These are phyloP conservation scores for Saksenaea vasiformis DNA, from an alignment of 371 early-diverging fungal genomes.

Conservation along the genomic window DNA sequence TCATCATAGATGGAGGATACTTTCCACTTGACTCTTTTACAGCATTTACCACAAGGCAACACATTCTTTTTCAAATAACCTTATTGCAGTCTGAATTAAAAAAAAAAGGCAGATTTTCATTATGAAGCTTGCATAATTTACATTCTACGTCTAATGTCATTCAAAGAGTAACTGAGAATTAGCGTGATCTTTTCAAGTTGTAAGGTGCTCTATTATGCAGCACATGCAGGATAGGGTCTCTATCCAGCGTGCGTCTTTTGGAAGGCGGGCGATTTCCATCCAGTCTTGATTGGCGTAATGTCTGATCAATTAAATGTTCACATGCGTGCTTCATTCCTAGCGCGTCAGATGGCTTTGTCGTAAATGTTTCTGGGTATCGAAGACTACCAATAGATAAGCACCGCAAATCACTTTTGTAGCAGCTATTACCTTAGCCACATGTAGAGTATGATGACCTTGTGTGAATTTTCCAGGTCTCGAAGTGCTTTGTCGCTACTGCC, in stretches of 20 bases:
- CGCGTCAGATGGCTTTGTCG: slow-evolving; percentile 31
- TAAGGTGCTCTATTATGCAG: not conserved
- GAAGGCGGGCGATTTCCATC: not conserved
- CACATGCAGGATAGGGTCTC: not conserved
- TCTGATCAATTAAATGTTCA: slow-evolving; percentile 52
- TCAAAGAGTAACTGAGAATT: not conserved
- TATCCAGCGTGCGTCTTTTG: not conserved
- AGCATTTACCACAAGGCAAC: too few relatives aligned
- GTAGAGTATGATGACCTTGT: slow-evolving; percentile 80
- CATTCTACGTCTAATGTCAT: too few relatives aligned
- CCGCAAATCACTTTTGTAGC: not conserved
- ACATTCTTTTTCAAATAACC: too few relatives aligned
- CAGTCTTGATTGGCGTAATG: slow-evolving; percentile 18
- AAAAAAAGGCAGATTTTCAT: too few relatives aligned
- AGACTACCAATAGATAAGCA: slow-evolving; percentile 26
- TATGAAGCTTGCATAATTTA: too few relatives aligned
- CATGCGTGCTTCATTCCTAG: slow-evolving; percentile 37
- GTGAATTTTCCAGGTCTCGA: slow-evolving; percentile 62
- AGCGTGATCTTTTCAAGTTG: not conserved
- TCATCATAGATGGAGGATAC: too few relatives aligned
- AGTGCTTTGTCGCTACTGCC: slow-evolving; percentile 36
- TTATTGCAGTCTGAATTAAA: too few relatives aligned
- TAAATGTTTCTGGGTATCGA: slow-evolving; percentile 48
- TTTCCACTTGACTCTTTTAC: too few relatives aligned
- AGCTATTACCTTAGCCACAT: slow-evolving; percentile 80